Percentiles rank a stretch among this genome's conserved stretches.
phyloP scores from a whole-genome alignment of 176 grass and related monocot species.

The Aegilops longissima region DNA sequence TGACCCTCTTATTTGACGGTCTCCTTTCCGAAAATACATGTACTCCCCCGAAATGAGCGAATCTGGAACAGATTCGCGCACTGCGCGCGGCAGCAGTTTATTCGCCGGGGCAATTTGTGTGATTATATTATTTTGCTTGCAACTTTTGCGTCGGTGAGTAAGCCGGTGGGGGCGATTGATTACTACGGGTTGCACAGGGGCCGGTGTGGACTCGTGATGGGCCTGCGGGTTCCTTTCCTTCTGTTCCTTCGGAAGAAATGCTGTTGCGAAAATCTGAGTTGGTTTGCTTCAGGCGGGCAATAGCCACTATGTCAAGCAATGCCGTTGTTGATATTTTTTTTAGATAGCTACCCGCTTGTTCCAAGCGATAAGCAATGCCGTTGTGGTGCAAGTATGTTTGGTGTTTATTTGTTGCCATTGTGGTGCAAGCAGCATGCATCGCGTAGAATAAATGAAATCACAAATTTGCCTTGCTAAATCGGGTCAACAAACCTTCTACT shows the following conservation, averaged over 20 bases:
- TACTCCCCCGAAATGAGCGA: not conserved
- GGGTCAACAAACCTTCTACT: not conserved
- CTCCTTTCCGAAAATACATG: not conserved
- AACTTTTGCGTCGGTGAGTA: not conserved
- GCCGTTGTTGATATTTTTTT: too few species aligned
- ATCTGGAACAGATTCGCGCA: constrained; percentile 4
- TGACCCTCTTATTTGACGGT: not conserved
- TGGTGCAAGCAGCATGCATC: not conserved
- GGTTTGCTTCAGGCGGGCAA: too few species aligned
- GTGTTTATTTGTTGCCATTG: not conserved
- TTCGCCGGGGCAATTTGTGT: not conserved
- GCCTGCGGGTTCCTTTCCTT: not conserved
- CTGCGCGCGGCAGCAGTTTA: not conserved
- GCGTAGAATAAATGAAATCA: not conserved
- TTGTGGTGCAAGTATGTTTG: too few species aligned
- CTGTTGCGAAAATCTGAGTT: too few species aligned
- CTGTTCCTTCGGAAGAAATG: not conserved
- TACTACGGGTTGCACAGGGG: not conserved
- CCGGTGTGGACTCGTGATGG: not conserved
- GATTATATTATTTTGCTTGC: constrained; percentile 13
- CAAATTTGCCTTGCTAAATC: not conserved
- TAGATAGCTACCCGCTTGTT: too few species aligned
- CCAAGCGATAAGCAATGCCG: too few species aligned
- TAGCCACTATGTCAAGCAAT: too few species aligned
- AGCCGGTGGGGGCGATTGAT: not conserved